Conservation (phyloP, 768 basidiomycete species). For the Tulasnella calospora region DNA sequence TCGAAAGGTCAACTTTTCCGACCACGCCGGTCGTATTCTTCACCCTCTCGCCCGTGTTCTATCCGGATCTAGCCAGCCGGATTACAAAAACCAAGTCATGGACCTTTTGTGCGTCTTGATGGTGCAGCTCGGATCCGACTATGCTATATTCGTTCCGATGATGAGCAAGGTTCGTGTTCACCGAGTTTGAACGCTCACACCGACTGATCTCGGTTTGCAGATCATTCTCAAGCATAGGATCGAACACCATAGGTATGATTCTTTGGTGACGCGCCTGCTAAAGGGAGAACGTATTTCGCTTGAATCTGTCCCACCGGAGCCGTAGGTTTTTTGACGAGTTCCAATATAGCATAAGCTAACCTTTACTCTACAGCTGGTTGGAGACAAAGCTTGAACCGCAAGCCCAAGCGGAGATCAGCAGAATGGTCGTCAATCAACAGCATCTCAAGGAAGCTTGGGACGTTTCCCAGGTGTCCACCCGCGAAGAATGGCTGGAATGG, state of each 20-base stretch:
- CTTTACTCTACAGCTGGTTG: slow-evolving; percentile 12
- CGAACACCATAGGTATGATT: slow-evolving; percentile 78
- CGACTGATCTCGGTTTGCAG: slow-evolving; percentile 40
- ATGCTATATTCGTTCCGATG: slow-evolving; percentile 95
- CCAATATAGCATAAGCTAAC: not conserved
- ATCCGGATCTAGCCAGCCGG: slow-evolving; percentile 51
- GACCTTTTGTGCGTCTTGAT: slow-evolving; percentile 90
- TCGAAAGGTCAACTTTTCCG: slow-evolving; percentile 91
- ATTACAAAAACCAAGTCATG: slow-evolving; percentile 80
- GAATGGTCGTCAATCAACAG: slow-evolving; percentile 92
- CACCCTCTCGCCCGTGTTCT: slow-evolving; percentile 90
- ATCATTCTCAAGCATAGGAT: slow-evolving; percentile 71
- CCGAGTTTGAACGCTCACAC: not conserved
- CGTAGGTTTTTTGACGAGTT: slow-evolving; percentile 15
- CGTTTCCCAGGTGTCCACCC: slow-evolving; percentile 63
- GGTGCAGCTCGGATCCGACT: slow-evolving; percentile 91
- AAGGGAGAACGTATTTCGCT: slow-evolving; percentile 89
- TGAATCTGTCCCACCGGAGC: slow-evolving; percentile 68
- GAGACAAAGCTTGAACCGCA: slow-evolving; percentile 34
- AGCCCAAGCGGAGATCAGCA: slow-evolving; percentile 66
- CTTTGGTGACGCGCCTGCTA: slow-evolving; percentile 78
- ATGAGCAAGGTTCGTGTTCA: slow-evolving; percentile 73
- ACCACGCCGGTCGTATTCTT: slow-evolving; percentile 94
- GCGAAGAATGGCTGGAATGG: slow-evolving; percentile 94
- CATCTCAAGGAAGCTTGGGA: slow-evolving; percentile 98